Percentiles rank a stretch among this genome's conserved stretches.
Conservation (phyloP, 169 alveolate genomes). For the Cryptosporidium ubiquitum region DNA sequence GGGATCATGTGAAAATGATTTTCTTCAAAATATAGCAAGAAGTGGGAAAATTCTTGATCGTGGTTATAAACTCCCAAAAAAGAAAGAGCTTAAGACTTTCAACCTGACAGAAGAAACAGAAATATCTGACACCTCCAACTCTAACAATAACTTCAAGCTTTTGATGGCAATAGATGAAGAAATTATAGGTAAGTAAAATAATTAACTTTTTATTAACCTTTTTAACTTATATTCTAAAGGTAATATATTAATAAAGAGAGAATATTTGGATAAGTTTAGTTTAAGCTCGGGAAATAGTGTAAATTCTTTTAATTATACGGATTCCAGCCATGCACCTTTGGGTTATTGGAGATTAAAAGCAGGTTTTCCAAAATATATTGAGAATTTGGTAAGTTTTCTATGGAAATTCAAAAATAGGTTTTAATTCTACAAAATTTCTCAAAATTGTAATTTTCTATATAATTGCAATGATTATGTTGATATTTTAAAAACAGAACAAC, state of each 20-base stretch:
- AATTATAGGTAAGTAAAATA: constrained; percentile 41
- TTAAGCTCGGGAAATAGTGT: not conserved
- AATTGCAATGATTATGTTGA: not conserved
- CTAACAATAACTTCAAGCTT: not conserved
- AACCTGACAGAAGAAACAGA: not conserved
- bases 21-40: constrained; percentile 1
- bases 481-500: not conserved
- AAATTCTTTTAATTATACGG: not conserved
- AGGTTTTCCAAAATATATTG: constrained; percentile 50
- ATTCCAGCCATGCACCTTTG: not conserved
- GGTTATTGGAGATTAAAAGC: constrained; percentile 70
- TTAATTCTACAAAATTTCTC: not conserved
- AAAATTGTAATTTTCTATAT: too few relatives aligned
- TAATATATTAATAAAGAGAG: not conserved
- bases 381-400: constrained; percentile 44
- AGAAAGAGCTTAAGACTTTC: not conserved
- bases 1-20: not conserved
- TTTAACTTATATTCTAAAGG: not conserved
- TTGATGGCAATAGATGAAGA: constrained; percentile 43
- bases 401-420: not conserved
- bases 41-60: not conserved
- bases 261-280: not conserved
- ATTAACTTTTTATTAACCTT: not conserved
- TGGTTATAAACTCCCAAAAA: not conserved
- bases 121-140: not conserved